A percentile compares a stretch with the other conserved stretches of the same genome.
phyloP scores from a whole-genome alignment of 2,329 filamentous ascomycete species.

The Aspergillus fructus region DNA sequence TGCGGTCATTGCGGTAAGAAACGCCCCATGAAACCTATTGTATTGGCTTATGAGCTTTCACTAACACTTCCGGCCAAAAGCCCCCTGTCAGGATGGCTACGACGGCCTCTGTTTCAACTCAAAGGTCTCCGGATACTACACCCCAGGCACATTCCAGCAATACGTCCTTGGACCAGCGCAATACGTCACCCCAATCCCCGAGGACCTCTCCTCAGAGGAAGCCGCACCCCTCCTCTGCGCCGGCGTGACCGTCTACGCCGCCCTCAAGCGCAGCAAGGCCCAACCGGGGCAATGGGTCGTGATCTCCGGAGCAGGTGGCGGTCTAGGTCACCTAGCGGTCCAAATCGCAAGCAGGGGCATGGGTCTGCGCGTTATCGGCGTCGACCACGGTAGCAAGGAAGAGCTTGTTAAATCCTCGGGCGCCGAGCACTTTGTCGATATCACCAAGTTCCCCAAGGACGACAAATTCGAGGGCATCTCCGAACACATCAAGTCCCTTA shows the following conservation, averaged over 20 bases:
- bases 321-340: constrained; percentile 64
- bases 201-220: constrained; percentile 56
- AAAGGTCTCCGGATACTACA: constrained; percentile 66
- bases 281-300: constrained; percentile 61
- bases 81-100: constrained; percentile 54
- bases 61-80: constrained; percentile 15
- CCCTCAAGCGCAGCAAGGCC: constrained; percentile 61
- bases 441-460: constrained; percentile 51
- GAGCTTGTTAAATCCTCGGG: constrained; percentile 59
- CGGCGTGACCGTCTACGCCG: constrained; percentile 66
- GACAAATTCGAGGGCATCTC: constrained; percentile 51
- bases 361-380: constrained; percentile 63
- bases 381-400: constrained; percentile 64
- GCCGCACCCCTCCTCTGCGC: constrained; percentile 69
- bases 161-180: constrained; percentile 63
- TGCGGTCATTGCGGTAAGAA: constrained; percentile 54
- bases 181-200: constrained; percentile 70
- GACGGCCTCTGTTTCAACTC: constrained; percentile 58
- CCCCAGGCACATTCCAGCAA: constrained; percentile 71
- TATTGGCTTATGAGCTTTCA: background rate
- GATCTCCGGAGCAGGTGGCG: constrained; percentile 61
- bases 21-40: background rate
- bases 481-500: constrained; percentile 57
- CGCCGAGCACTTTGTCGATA: constrained; percentile 65
- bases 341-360: constrained; percentile 62